Percentiles rank a stretch among this genome's conserved stretches.
These are phyloP conservation scores for Fomitopsis betulina DNA, from an alignment of 1,284 basidiomycete genomes.

Conservation along the genomic window DNA sequence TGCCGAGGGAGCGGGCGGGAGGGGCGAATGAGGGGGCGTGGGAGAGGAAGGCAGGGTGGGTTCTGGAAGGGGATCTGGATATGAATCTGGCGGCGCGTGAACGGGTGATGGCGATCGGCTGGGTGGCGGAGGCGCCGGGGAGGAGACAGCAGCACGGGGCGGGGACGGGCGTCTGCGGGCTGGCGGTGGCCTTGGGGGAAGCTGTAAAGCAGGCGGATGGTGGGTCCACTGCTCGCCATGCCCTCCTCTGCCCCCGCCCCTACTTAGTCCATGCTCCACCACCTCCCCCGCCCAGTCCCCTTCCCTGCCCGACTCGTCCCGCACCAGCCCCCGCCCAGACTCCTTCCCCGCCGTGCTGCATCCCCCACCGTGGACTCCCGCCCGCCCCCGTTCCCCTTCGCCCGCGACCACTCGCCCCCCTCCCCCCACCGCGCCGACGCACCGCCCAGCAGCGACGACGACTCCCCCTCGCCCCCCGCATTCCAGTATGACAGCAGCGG, in stretches of 20 bases:
- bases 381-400: slow-evolving; percentile 3
- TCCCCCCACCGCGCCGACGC: not conserved
- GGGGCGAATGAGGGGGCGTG: slow-evolving; percentile 8
- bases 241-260: not conserved
- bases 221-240: slow-evolving; percentile 3
- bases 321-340: not conserved
- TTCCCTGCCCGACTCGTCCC: slow-evolving; percentile 9
- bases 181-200: slow-evolving; percentile 10
- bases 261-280: slow-evolving; percentile 5
- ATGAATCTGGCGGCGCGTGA: slow-evolving; percentile 16
- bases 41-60: slow-evolving; percentile 7
- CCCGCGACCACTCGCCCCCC: not conserved
- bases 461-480: slow-evolving; percentile 7
- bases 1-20: slow-evolving; percentile 8
- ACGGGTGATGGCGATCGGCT: slow-evolving; percentile 13
- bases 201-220: slow-evolving; percentile 11
- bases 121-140: not conserved
- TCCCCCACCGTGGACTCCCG: slow-evolving; percentile 1
- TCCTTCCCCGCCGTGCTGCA: not conserved
- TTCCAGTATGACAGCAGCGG: slow-evolving; percentile 5
- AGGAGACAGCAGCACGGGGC: not conserved
- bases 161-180: slow-evolving; percentile 11
- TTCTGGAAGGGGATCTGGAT: slow-evolving; percentile 18
- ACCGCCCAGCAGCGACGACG: slow-evolving; percentile 2
- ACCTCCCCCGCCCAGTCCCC: slow-evolving; percentile 7